These are phyloP conservation scores for Friedmanniomyces endolithicus DNA, from an alignment of 495 filamentous ascomycete genomes.

Conservation along the genomic window DNA sequence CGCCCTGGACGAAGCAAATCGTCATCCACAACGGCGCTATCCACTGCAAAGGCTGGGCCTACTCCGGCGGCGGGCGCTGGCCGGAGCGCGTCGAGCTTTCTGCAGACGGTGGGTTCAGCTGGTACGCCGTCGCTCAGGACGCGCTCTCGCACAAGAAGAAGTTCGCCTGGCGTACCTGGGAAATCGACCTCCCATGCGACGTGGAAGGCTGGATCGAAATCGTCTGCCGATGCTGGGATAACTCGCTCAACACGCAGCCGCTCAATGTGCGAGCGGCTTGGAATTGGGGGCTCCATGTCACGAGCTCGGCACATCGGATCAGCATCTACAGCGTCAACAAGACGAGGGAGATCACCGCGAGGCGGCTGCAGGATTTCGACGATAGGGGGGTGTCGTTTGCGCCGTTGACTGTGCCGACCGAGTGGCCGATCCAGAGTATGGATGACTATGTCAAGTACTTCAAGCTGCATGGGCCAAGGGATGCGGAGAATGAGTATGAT, in stretches of 20 bases:
- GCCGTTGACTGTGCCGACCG: constrained; percentile 13
- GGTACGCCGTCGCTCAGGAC: constrained; percentile 30
- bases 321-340: constrained; percentile 27
- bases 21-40: constrained; percentile 45
- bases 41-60: constrained; percentile 45
- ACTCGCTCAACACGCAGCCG: constrained; percentile 34
- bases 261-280: constrained; percentile 31
- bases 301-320: constrained; percentile 12
- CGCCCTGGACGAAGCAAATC: constrained; percentile 31
- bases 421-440: constrained; percentile 30
- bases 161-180: constrained; percentile 34
- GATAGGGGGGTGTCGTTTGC: constrained; percentile 14
- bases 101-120: constrained; percentile 41
- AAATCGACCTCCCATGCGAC: constrained; percentile 32
- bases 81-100: constrained; percentile 46
- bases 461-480: constrained; percentile 36
- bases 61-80: constrained; percentile 47
- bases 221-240: constrained; percentile 35
- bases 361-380: constrained; percentile 12
- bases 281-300: constrained; percentile 17
- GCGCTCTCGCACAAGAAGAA: constrained; percentile 30
- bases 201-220: constrained; percentile 37
- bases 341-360: constrained; percentile 3
- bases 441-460: constrained; percentile 39
- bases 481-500: constrained; percentile 20